Evolutionary conservation across 257 asterid species (phyloP).

Genomic region (Solanum tarapatanum): DNA sequence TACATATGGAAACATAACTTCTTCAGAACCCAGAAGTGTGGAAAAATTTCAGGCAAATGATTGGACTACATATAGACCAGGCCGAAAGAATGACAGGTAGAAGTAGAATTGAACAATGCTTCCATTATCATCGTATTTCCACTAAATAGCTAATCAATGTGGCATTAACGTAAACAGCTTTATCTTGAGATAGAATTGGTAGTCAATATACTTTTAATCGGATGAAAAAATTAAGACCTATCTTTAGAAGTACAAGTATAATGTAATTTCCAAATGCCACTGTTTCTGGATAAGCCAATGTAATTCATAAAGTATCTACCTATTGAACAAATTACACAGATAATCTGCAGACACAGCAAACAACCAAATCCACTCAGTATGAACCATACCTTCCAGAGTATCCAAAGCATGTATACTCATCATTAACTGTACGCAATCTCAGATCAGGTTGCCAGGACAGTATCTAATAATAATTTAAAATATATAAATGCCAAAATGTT

Average conservation of each 20-base stretch:
- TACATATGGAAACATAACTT: not conserved
- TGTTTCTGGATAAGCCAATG: not conserved
- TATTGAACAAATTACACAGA: not conserved
- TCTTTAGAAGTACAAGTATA: not conserved
- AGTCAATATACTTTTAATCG: not conserved
- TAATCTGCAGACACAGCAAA: not conserved
- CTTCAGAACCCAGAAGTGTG: not conserved
- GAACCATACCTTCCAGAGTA: constrained; percentile 71
- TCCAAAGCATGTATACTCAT: constrained; percentile 85
- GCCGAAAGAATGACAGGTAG: not conserved
- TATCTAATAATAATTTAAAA: constrained; percentile 39
- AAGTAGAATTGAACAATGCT: not conserved
- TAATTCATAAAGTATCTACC: not conserved
- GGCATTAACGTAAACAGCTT: not conserved
- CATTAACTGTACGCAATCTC: constrained; percentile 60
- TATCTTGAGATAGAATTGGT: not conserved
- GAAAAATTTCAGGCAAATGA: not conserved
- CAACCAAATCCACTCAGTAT: constrained; percentile 4
- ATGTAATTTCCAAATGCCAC: not conserved
- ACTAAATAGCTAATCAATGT: not conserved
- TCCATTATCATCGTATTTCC: not conserved
- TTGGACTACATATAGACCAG: not conserved
- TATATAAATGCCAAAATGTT: not conserved
- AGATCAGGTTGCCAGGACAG: constrained; percentile 77
- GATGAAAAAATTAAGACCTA: not conserved